A percentile compares a stretch with the other conserved stretches of the same genome.
Evolutionary conservation across 371 early-diverging fungal species (phyloP).

Genomic region (Batrachochytrium dendrobatidis): DNA sequence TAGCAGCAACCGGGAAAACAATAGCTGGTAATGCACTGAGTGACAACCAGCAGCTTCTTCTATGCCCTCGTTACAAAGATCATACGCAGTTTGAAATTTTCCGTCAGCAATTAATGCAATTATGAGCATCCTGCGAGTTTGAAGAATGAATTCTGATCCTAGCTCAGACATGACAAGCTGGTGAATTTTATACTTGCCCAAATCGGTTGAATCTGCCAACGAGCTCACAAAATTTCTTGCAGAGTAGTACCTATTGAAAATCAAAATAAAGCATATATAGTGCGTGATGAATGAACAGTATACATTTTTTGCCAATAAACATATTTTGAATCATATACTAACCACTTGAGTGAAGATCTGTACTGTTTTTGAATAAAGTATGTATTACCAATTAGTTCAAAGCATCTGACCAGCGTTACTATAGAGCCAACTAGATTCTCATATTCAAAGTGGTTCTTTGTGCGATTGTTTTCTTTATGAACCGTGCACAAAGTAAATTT

Average conservation of each 20-base stretch:
- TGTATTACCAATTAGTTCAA: neutral
- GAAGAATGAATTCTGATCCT: neutral
- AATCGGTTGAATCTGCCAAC: neutral
- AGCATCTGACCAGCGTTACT: neutral
- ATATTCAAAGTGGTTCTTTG: neutral
- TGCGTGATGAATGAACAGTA: neutral
- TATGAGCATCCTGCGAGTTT: neutral
- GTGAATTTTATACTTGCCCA: neutral
- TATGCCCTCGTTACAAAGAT: neutral
- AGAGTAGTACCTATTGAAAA: neutral
- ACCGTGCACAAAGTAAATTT: neutral
- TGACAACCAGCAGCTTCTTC: neutral
- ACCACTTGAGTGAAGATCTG: neutral
- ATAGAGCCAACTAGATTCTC: neutral
- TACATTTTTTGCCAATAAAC: neutral
- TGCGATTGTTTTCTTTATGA: neutral
- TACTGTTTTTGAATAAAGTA: neutral
- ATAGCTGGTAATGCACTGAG: neutral
- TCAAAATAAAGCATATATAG: neutral
- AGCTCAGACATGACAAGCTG: neutral
- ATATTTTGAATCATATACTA: neutral
- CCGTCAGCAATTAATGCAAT: neutral
- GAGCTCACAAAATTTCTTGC: neutral
- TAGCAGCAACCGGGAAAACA: neutral
- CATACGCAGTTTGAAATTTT: neutral